Evolutionary conservation across 495 filamentous ascomycete species (phyloP).

Genomic region (Trichodelitschia bisporula): DNA sequence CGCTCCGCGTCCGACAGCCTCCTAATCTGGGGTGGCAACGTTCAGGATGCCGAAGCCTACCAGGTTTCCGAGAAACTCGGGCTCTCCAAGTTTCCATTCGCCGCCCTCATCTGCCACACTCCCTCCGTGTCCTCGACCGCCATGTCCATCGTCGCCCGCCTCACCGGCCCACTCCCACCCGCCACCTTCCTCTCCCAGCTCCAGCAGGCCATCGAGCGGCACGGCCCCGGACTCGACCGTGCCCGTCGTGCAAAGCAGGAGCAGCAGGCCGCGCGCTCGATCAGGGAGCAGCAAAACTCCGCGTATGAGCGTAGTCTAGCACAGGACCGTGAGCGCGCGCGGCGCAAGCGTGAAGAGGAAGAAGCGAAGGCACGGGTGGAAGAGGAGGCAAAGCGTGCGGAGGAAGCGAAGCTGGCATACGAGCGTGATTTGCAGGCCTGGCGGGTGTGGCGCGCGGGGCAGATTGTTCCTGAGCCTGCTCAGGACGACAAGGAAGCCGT

Average conservation of each 20-base stretch:
- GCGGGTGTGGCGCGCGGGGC: constrained; percentile 53
- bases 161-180: constrained; percentile 41
- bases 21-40: constrained; percentile 74
- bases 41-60: constrained; percentile 80
- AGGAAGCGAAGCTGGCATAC: constrained; percentile 36
- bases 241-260: constrained; percentile 44
- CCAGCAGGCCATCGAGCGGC: constrained; percentile 38
- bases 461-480: constrained; percentile 41
- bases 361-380: constrained; percentile 37
- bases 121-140: constrained; percentile 53
- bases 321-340: constrained; percentile 58
- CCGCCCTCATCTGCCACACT: constrained; percentile 60
- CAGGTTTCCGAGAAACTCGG: constrained; percentile 63
- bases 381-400: constrained; percentile 33
- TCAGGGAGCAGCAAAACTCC: constrained; percentile 65
- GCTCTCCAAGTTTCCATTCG: constrained; percentile 78
- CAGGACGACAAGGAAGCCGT: constrained; percentile 39
- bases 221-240: constrained; percentile 40
- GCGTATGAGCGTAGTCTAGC: constrained; percentile 84
- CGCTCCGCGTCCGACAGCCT: constrained; percentile 48
- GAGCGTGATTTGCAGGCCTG: constrained; percentile 39
- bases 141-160: constrained; percentile 65
- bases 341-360: constrained; percentile 47
- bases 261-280: constrained; percentile 48
- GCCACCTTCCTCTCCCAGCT: constrained; percentile 45